Evolutionary conservation across 2,329 filamentous ascomycete species (phyloP), one percentile per base, ranked within the genome.

Genomic region (Fusarium multiceps): DNA sequence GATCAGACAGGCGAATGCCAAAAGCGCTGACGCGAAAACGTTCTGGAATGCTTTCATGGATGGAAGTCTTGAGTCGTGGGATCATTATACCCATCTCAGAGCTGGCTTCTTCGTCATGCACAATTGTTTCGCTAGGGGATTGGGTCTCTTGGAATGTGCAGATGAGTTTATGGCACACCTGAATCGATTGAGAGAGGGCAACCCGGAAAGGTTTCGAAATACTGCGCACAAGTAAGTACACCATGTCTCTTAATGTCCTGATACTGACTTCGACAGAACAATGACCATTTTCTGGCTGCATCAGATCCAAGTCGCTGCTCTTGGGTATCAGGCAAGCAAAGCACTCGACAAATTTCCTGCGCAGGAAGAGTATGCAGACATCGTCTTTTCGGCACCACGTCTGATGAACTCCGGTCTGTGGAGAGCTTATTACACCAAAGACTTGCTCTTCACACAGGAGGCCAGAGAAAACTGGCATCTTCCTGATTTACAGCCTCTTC

Each of bases 231-330:
- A 68, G 76, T 74, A 69, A 27, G 73, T 62, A 41, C 23, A 3
- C n/a, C 4, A 14, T 7, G 2, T 14, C 0, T 9, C 7, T 3
- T 10, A 1, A 2, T 12, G 4, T 4, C n/a, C 6, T 12, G 1
- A 0, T 7, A 18, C 30, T 59, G 3, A 64, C 4, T 4, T 37
- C 10, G 28, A 3, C 3, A 78, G 76, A 6, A 78, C 76, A 3
- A 77, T 80, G 75, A 80, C 79, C 0, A 62, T 76, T 5, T 80
- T 80, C 48, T 80, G 79, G 75, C 70, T 80, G 4, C 67, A 78
- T 21, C 76, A 78, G n/a, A 75, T 80, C 1, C 76, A 78, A 18
- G 54, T 76, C 4, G 75, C 79, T 3, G 70, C 78, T 10, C 59
- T 76, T 3, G 66, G 68, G 13, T 76, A 75, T 50, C 72, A 74